Evolutionary conservation across 208 protist species (phyloP), one percentile per base, ranked within the genome.

Genomic region (Leishmania mexicana): DNA sequence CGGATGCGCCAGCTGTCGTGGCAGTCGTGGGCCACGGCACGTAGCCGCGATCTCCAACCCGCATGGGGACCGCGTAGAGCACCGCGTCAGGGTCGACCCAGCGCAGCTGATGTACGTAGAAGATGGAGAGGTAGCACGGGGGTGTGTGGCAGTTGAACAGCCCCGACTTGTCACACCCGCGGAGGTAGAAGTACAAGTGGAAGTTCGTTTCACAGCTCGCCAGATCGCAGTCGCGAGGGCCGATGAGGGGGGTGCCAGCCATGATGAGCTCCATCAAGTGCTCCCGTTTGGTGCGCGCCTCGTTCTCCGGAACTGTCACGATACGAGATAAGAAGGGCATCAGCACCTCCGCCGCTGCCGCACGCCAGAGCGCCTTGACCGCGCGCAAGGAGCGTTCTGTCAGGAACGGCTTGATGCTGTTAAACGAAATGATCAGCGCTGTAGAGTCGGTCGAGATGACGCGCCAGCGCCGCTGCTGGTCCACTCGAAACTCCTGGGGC

Each of bases 141-240:
- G 88, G 84, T 17, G 90, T 92, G 89, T 94, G 87, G 73, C 77
- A 70, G 68, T 82, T 89, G 80, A 96, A 96, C 31, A 96, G 65
- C 7, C 89, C 88, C 7, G 78, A 86, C 80, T 78, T 80, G 80
- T 96, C 93, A 49, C 68, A 87, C 54, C 93, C 93, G 75, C 93
- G 90, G 40, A 96, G 83, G 73, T 96, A 96, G 80, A 96, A 96
- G 81, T 89, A 93, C 47, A 96, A 78, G 79, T 96, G 86, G 78
- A 94, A 89, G 72, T 88, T 89, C 35, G 85, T 80, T 47, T 82
- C 84, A 79, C 84, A 94, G 70, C 92, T 87, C 72, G 86, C 91
- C 38, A 76, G 54, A 54, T 89, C 91, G 81, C 89, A 93, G 64
- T 91, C 93, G 40, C 84, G 81, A 1, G 90, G 90, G n/a, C 93